These are phyloP conservation scores for Fusarium nurragi DNA, from an alignment of 2,329 filamentous ascomycete genomes.

Conservation along the genomic window DNA sequence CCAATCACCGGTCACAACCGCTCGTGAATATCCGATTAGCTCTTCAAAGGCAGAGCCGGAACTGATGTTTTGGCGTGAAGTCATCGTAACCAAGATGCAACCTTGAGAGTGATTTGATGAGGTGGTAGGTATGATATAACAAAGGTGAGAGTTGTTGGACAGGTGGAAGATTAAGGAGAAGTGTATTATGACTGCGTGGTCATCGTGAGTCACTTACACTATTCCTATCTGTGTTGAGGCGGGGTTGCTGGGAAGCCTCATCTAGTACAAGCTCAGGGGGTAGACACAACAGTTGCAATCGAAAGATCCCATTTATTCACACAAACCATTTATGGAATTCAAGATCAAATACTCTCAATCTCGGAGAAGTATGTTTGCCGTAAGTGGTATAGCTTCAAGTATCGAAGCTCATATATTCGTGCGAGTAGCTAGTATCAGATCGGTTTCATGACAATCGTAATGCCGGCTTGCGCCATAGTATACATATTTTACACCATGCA, in stretches of 20 bases:
- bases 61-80: slow-evolving; percentile 55
- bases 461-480: slow-evolving; percentile 24
- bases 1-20: slow-evolving; percentile 61
- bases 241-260: background rate
- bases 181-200: background rate
- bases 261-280: background rate
- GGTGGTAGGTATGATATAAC: background rate
- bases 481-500: slow-evolving; percentile 41
- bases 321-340: background rate
- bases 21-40: slow-evolving; percentile 64
- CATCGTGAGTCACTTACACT: slow-evolving; percentile 27
- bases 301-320: background rate
- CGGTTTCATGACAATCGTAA: slow-evolving; percentile 8
- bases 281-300: background rate
- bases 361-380: no score
- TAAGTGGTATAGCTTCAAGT: background rate
- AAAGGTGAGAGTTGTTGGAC: background rate
- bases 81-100: slow-evolving; percentile 21
- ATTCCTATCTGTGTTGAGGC: background rate
- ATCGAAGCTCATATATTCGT: background rate
- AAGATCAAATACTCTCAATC: background rate
- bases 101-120: background rate
- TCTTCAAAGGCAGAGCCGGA: slow-evolving; percentile 63
- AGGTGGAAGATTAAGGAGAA: background rate
- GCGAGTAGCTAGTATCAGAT: slow-evolving; percentile 16